Evolutionary conservation across 129 eudicot genomes (phyloP), one percentile per base, ranked within the genome.

Genomic region (Chrysanthemum lavandulifolium): DNA sequence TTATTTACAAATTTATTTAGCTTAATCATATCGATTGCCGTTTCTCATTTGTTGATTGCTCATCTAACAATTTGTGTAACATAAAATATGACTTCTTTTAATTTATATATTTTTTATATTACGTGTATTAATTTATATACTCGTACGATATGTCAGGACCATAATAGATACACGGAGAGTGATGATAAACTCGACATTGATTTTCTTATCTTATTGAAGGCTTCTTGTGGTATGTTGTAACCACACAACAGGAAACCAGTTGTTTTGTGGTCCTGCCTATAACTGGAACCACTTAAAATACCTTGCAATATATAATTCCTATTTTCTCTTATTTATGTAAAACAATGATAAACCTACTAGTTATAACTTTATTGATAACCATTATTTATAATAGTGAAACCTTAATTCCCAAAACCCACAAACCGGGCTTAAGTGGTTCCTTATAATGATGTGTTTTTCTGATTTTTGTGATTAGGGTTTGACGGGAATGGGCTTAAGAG

Each of bases 141-240:
- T 29, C 33, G 33, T 50, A 27, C 10, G 14, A 68, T 50, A 68
- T 67, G 60, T 27, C 7, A 6, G 72, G 18, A 67, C 11, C 57
- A 10, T 60, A 60, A 16, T 48, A 57, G 11, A 45, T 10, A 16
- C 10, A 63, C 23, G 3, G 64, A 13, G 68, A 43, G 82, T 71
- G 82, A 78, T 64, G 82, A 56, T 72, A 78, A 66, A 72, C 67
- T 78, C 82, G 82, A 78, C 68, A 64, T 56, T 36, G 78, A 67
- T 72, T 72, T 55, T 65, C 55, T 78, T 72, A 65, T 78, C 82
- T 72, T 72, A 78, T 64, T 71, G 31, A 47, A 18, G 59, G 52
- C 45, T 66, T 50, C 65, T 69, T 68, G 77, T 71, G 65, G 75
- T n/a, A n/a, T n/a, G n/a, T n/a, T n/a, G n/a, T n/a, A 76, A 76